These are phyloP conservation scores for Ophiostoma fasciatum DNA, from an alignment of 2,329 filamentous ascomycete species.

Conservation along the genomic window DNA sequence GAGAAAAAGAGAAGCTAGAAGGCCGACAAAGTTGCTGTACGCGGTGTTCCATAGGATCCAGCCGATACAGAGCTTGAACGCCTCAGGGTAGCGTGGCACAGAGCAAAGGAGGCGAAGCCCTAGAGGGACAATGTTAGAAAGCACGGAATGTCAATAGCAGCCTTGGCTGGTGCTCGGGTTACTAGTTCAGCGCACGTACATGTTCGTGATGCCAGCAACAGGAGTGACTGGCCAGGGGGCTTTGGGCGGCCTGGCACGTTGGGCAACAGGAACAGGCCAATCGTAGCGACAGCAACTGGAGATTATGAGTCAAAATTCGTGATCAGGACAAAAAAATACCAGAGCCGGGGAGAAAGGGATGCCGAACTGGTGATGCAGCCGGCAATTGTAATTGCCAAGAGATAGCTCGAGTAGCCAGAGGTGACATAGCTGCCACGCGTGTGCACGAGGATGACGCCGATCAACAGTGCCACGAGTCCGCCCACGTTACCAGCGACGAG, in stretches of 20 bases:
- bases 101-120: neutral
- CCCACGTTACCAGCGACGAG: conserved; percentile 3
- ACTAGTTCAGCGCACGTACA: neutral
- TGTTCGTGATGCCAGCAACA: neutral
- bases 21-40: conserved; percentile 1
- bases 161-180: too few relatives aligned
- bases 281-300: neutral
- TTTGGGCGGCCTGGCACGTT: neutral
- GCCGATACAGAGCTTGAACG: conserved; percentile 5
- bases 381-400: conserved; percentile 1
- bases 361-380: conserved; percentile 2
- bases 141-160: too few relatives aligned
- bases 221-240: neutral
- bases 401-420: conserved; percentile 1
- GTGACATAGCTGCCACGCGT: conserved; percentile 1
- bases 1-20: conserved; percentile 4
- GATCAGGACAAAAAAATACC: too few relatives aligned
- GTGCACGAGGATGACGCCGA: conserved; percentile 4
- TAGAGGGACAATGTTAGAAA: too few relatives aligned
- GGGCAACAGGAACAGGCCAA: neutral
- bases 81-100: conserved; percentile 1
- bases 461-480: conserved; percentile 2
- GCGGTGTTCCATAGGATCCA: conserved; percentile 6
- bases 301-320: too few relatives aligned
- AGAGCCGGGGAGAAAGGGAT: neutral